Evolutionary conservation across 176 grass and related monocot species (phyloP).

Genomic region (Olyra latifolia): DNA sequence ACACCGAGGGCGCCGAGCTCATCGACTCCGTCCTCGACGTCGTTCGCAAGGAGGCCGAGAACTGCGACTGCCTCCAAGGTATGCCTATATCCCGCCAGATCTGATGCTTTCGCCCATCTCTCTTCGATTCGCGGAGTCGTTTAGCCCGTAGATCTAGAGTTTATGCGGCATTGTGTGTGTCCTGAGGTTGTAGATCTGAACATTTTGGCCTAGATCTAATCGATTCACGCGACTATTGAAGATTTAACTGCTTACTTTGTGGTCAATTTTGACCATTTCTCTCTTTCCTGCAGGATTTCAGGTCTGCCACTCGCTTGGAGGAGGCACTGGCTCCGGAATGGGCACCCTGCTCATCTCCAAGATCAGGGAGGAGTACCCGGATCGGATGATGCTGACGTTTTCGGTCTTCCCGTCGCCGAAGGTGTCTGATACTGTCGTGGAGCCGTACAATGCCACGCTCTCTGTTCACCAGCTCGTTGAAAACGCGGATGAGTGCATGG

Average conservation of each 20-base stretch:
- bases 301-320: slow-evolving; percentile 83
- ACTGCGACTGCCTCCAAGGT: slow-evolving; percentile 96
- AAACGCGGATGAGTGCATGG: slow-evolving; percentile 90
- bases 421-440: slow-evolving; percentile 82
- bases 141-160: slow-evolving; percentile 18
- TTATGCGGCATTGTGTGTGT: not conserved
- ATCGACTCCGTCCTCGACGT: slow-evolving; percentile 92
- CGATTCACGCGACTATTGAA: not conserved
- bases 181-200: slow-evolving; percentile 24
- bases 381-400: slow-evolving; percentile 94
- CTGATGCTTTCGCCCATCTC: not conserved
- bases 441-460: slow-evolving; percentile 84
- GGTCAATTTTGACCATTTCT: not conserved
- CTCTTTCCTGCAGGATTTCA: slow-evolving; percentile 62
- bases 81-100: not conserved
- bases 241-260: not conserved
- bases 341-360: slow-evolving; percentile 84
- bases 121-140: not conserved
- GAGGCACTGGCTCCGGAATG: slow-evolving; percentile 82
- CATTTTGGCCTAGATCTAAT: not conserved
- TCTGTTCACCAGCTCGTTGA: slow-evolving; percentile 88
- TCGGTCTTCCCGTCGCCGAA: slow-evolving; percentile 87
- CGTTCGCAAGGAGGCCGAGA: slow-evolving; percentile 92
- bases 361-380: slow-evolving; percentile 87
- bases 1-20: slow-evolving; percentile 86